Percentiles rank a stretch among this genome's conserved stretches.
Evolutionary conservation across 495 filamentous ascomycete species (phyloP).

Genomic region (Hyphodiscus hymeniophilus): DNA sequence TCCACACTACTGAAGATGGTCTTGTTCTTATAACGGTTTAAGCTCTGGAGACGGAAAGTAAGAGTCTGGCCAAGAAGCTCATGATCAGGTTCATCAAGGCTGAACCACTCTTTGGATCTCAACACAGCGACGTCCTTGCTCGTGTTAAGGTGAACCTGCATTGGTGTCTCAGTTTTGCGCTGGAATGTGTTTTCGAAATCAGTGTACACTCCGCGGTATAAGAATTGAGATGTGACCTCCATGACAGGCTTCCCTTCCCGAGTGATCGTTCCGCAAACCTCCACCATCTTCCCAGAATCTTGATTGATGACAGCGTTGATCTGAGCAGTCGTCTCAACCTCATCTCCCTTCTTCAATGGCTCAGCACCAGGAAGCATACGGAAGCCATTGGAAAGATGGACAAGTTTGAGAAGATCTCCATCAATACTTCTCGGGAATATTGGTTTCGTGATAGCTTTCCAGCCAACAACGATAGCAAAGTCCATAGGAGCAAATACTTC

Average conservation of each 20-base stretch:
- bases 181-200: conserved; percentile 99
- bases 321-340: conserved; percentile 86
- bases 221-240: conserved; percentile 96
- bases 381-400: conserved; percentile 95
- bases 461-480: conserved; percentile 96
- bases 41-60: conserved; percentile 89
- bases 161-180: conserved; percentile 89
- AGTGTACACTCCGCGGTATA: conserved; percentile 86
- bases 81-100: conserved; percentile 59
- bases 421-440: conserved; percentile 95
- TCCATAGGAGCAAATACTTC: conserved; percentile 96
- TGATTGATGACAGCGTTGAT: conserved; percentile 98
- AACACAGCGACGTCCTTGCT: conserved; percentile 89
- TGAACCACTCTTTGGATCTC: conserved; percentile 95
- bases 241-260: conserved; percentile 84
- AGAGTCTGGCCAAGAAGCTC: conserved; percentile 86
- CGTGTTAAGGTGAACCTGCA: conserved; percentile 81
- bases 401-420: conserved; percentile 87
- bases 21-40: conserved; percentile 91
- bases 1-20: conserved; percentile 87
- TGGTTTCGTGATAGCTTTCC: conserved; percentile 98
- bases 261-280: conserved; percentile 92
- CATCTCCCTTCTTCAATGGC: conserved; percentile 88
- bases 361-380: conserved; percentile 95
- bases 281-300: conserved; percentile 98